These are phyloP conservation scores for Ceratocystis eucalypticola DNA, from an alignment of 2,329 filamentous ascomycete genomes.

Conservation along the genomic window DNA sequence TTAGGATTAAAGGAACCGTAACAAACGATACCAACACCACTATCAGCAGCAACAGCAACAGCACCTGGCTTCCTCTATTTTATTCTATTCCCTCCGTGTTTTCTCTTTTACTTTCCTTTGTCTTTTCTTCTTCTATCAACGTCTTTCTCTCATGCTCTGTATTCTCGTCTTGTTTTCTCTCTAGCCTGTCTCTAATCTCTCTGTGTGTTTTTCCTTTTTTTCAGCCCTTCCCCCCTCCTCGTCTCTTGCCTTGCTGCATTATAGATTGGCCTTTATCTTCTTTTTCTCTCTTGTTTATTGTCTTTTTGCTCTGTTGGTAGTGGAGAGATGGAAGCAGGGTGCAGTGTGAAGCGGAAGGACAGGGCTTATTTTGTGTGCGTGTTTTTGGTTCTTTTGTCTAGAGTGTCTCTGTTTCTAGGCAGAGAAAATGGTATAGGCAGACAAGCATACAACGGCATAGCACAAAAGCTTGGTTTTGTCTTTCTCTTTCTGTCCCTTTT, in stretches of 20 bases:
- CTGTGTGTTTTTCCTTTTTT: neutral
- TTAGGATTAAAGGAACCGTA: too few relatives aligned
- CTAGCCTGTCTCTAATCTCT: neutral
- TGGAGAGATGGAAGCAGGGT: neutral
- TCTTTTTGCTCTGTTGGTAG: neutral
- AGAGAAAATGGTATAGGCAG: neutral
- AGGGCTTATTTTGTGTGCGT: too few relatives aligned
- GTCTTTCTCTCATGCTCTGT: conserved; percentile 1
- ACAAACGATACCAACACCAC: neutral
- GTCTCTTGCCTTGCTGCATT: neutral
- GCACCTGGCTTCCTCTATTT: neutral
- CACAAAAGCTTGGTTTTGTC: neutral
- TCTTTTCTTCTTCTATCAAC: neutral
- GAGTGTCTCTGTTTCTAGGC: neutral
- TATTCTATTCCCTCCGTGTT: neutral
- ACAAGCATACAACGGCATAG: neutral
- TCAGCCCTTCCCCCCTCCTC: neutral
- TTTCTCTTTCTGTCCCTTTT: neutral
- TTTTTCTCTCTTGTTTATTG: neutral
- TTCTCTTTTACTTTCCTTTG: neutral
- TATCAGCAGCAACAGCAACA: neutral
- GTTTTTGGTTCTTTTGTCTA: too few relatives aligned
- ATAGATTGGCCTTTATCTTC: conserved; percentile 1
- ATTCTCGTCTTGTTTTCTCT: neutral
- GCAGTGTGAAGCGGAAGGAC: too few relatives aligned